Conservation (phyloP, 306 rosid species). For the Lagenaria siceraria region DNA sequence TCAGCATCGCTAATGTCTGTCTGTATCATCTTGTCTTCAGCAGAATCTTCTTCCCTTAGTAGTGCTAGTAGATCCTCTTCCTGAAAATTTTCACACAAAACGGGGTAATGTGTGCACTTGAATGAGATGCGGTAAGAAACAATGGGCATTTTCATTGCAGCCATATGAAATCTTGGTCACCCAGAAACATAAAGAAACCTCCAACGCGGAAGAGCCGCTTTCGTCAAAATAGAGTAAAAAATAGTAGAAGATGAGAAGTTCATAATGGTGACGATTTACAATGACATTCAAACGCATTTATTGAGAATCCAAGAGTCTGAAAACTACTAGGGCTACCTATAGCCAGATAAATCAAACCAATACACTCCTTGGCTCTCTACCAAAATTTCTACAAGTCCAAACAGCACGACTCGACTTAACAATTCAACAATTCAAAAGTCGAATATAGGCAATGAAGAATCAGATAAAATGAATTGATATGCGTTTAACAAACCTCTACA, state of each 20-base stretch:
- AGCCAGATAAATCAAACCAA: neutral
- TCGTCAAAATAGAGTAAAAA: neutral
- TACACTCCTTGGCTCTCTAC: neutral
- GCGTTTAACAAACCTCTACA: conserved; percentile 41
- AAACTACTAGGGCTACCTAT: neutral
- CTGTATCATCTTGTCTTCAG: conserved; percentile 72
- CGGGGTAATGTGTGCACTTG: neutral
- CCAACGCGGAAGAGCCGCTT: neutral
- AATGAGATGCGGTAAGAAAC: neutral
- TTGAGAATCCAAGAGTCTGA: neutral
- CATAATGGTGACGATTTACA: neutral
- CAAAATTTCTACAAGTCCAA: neutral
- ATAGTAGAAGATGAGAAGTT: neutral
- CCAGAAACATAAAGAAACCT: neutral
- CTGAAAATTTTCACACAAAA: neutral
- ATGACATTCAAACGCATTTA: neutral
- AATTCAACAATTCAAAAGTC: neutral
- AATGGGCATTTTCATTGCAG: neutral
- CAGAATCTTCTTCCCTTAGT: conserved; percentile 65
- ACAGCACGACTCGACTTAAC: neutral
- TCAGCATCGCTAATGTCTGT: conserved; percentile 58
- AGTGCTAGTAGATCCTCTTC: conserved; percentile 51
- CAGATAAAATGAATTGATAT: neutral
- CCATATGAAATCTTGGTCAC: neutral
- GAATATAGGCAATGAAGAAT: neutral